These are phyloP conservation scores for Telopea speciosissima DNA, from an alignment of 177 flowering plant species.

Conservation along the genomic window DNA sequence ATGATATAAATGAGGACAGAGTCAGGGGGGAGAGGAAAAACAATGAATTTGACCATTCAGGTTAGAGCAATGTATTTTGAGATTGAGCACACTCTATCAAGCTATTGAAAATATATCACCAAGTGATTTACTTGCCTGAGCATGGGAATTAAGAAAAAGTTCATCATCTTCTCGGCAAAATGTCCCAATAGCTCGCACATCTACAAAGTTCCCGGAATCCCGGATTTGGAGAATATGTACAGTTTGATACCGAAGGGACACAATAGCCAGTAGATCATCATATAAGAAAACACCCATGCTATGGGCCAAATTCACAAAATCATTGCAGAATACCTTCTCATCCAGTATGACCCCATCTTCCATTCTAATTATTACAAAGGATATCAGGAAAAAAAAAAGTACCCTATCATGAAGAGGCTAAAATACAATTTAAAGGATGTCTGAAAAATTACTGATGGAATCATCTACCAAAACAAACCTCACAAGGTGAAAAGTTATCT, in stretches of 20 bases:
- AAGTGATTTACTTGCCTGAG: conserved; percentile 57
- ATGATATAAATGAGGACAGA: background rate
- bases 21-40: background rate
- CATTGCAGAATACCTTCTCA: conserved; percentile 76
- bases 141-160: conserved; percentile 73
- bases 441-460: conserved; percentile 2
- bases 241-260: conserved; percentile 85
- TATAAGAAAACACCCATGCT: conserved; percentile 88
- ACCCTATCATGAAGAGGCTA: conserved; percentile 2
- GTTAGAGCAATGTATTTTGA: background rate
- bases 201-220: conserved; percentile 83
- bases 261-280: conserved; percentile 87
- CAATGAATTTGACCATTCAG: background rate
- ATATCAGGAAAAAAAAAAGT: background rate
- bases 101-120: conserved; percentile 5
- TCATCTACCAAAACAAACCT: conserved; percentile 62
- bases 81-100: conserved; percentile 1
- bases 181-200: conserved; percentile 77
- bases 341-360: conserved; percentile 82
- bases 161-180: conserved; percentile 97
- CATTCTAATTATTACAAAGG: conserved; percentile 41
- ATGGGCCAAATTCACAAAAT: conserved; percentile 74
- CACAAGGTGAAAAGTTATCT: conserved; percentile 81
- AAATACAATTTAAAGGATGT: background rate
- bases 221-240: conserved; percentile 90